phyloP scores from a whole-genome alignment of 78 protist species.

The Pigoraptor vietnamica region DNA sequence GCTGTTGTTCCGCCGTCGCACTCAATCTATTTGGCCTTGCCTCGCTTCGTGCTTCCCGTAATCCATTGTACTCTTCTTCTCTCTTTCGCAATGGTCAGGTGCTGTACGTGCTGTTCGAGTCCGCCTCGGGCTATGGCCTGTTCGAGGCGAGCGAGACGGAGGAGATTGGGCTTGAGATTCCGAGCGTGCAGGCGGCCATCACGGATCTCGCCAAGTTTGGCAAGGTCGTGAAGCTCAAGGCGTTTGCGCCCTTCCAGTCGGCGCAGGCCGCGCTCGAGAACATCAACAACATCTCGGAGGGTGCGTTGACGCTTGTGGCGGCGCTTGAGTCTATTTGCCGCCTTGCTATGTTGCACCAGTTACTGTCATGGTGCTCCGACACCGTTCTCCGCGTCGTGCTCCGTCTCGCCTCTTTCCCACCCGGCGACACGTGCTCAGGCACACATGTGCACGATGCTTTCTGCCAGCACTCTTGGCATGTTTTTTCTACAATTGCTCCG shows the following conservation, averaged over 20 bases:
- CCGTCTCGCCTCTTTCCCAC: too few species aligned
- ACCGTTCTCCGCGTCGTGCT: not conserved
- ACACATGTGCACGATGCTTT: too few species aligned
- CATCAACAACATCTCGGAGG: constrained; percentile 67
- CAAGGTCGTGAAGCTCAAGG: constrained; percentile 36
- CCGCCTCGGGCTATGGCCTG: constrained; percentile 71
- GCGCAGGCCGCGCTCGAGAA: constrained; percentile 71
- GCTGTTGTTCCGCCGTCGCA: too few species aligned
- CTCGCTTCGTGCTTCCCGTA: too few species aligned
- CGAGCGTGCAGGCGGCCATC: not conserved
- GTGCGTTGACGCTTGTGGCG: not conserved
- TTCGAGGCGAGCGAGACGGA: constrained; percentile 47
- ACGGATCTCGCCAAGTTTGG: constrained; percentile 47
- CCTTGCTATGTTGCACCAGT: too few species aligned
- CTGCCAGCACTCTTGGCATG: not conserved
- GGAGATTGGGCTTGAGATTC: constrained; percentile 43
- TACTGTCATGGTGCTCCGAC: too few species aligned
- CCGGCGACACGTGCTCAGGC: too few species aligned
- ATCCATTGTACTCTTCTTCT: too few species aligned
- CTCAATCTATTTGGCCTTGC: too few species aligned
- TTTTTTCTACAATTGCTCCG: not conserved
- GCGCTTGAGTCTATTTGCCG: not conserved
- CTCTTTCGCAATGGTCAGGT: too few species aligned
- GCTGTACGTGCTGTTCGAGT: constrained; percentile 60
- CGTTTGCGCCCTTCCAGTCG: constrained; percentile 65